phyloP scores from a whole-genome alignment of 148 eudicot genomes.

The Euryodendron excelsum region DNA sequence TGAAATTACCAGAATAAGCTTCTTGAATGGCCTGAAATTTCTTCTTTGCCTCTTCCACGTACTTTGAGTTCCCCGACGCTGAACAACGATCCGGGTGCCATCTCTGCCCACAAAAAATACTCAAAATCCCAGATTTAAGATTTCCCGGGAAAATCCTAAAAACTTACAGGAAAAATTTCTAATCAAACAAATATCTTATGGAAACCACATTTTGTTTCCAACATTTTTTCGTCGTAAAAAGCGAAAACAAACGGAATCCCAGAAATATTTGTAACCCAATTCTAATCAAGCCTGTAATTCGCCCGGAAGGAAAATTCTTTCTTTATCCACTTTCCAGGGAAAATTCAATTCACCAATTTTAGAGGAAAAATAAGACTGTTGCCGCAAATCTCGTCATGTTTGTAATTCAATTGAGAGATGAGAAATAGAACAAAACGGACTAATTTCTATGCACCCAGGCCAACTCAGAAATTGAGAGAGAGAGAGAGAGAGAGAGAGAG shows the following conservation, averaged over 20 bases:
- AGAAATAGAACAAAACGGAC: too few species aligned
- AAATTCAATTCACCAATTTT: not conserved
- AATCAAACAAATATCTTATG: too few species aligned
- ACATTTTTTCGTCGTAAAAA: too few species aligned
- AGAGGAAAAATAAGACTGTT: not conserved
- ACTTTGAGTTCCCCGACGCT: slow-evolving; percentile 50
- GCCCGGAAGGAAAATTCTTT: not conserved
- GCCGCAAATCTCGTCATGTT: too few species aligned
- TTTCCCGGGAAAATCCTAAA: not conserved
- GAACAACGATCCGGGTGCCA: slow-evolving; percentile 98
- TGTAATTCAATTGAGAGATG: not conserved
- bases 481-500: too few species aligned
- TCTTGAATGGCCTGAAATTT: slow-evolving; percentile 76
- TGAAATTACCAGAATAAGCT: slow-evolving; percentile 73
- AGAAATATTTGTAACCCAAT: too few species aligned
- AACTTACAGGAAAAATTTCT: too few species aligned
- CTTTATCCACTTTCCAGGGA: not conserved
- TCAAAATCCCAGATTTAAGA: not conserved
- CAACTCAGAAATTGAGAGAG: too few species aligned
- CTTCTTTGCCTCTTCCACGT: slow-evolving; percentile 65
- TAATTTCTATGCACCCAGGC: too few species aligned
- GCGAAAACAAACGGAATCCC: too few species aligned
- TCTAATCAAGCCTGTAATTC: not conserved
- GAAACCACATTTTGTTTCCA: too few species aligned
- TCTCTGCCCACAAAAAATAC: slow-evolving; percentile 52